Conservation (phyloP, 352 stramenopile genomes). For the Aphanomyces cochlioides region DNA sequence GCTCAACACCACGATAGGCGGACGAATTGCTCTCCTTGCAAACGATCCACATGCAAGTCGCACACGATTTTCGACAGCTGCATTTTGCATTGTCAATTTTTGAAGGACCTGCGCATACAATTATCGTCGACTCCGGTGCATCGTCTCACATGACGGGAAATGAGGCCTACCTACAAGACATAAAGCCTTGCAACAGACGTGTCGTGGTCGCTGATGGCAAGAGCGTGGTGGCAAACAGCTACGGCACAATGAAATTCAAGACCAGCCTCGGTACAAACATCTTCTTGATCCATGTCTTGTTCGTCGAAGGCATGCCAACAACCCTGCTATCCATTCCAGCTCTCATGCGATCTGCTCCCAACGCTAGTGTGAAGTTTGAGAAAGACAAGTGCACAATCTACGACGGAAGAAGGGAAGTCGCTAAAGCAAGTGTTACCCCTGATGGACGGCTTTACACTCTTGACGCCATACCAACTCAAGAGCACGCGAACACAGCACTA, state of each 20-base stretch:
- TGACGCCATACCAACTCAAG: no score
- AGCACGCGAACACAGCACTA: not conserved
- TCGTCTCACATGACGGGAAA: slow-evolving; percentile 19
- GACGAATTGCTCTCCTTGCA: no score
- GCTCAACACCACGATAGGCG: no score
- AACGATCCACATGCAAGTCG: not conserved
- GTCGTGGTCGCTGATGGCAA: slow-evolving; percentile 19
- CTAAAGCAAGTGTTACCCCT: no score
- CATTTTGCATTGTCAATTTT: not conserved
- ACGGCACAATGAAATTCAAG: slow-evolving; percentile 21
- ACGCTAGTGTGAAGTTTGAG: not conserved
- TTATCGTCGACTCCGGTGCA: slow-evolving; percentile 14
- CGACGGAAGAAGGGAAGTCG: slow-evolving; percentile 26
- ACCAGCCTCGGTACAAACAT: not conserved
- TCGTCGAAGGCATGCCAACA: slow-evolving; percentile 1
- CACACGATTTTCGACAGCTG: not conserved
- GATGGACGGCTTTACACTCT: no score
- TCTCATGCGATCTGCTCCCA: not conserved
- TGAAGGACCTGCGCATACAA: not conserved
- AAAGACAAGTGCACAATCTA: slow-evolving; percentile 20
- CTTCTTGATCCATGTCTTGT: not conserved
- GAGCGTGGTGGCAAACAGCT: not conserved
- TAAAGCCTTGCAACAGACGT: slow-evolving; percentile 1
- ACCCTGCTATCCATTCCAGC: slow-evolving; percentile 20
- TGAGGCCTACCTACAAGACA: not conserved